Conservation (phyloP, 805 yeast genomes). For the Candida ipomoeae region DNA sequence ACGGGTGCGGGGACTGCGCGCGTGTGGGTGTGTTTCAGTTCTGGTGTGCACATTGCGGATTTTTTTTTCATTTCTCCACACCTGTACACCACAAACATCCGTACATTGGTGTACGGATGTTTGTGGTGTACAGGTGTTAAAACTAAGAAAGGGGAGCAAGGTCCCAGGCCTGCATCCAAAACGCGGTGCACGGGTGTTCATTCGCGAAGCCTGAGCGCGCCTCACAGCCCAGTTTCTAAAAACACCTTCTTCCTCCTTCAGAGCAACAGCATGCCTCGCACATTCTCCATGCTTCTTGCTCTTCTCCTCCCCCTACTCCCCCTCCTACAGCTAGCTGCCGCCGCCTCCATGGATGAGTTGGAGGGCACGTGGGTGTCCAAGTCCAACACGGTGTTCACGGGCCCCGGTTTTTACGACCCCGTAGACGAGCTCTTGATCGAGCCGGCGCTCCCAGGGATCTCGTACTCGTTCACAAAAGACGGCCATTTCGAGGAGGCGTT, state of each 20-base stretch:
- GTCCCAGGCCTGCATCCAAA: too few relatives aligned
- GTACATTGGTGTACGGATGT: too few relatives aligned
- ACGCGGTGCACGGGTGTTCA: too few relatives aligned
- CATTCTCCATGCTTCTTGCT: background rate
- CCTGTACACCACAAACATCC: too few relatives aligned
- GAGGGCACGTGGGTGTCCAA: constrained; percentile 96
- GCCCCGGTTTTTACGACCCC: constrained; percentile 95
- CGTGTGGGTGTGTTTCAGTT: too few relatives aligned
- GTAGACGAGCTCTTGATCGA: constrained; percentile 91
- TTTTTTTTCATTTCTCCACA: too few relatives aligned
- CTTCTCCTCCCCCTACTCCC: background rate
- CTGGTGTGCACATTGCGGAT: too few relatives aligned
- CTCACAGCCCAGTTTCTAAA: background rate
- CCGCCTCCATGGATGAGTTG: constrained; percentile 42
- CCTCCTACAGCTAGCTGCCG: constrained; percentile 21
- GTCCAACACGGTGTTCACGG: constrained; percentile 91
- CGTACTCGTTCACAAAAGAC: constrained; percentile 88
- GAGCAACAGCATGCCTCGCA: too few relatives aligned
- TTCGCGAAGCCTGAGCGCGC: background rate
- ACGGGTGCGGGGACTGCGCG: too few relatives aligned
- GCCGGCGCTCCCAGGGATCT: constrained; percentile 93
- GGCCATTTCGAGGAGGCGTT: constrained; percentile 89
- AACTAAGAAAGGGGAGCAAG: too few relatives aligned
- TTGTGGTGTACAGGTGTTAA: too few relatives aligned
- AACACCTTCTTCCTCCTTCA: background rate